A percentile compares a stretch with the other conserved stretches of the same genome.
Evolutionary conservation across 495 filamentous ascomycete genomes (phyloP).

Genomic region (Tuber indicum): DNA sequence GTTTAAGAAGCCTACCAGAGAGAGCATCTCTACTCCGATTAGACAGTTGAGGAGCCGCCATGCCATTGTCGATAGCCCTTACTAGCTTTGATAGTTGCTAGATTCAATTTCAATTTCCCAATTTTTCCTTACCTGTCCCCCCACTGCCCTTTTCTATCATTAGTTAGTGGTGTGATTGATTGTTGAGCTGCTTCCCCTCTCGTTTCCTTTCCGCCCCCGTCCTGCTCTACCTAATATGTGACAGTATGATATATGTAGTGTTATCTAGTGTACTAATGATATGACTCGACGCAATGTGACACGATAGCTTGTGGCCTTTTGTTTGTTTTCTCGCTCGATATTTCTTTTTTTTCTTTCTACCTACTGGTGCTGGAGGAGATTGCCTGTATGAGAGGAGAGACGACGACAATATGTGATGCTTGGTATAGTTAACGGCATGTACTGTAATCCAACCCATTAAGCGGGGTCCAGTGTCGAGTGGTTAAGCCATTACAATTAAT

Average conservation of each 20-base stretch:
- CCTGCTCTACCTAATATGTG: neutral
- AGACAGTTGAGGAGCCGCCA: slow-evolving; percentile 34
- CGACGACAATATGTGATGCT: neutral
- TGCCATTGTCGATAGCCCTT: slow-evolving; percentile 38
- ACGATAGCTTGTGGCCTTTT: neutral
- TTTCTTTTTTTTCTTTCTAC: neutral
- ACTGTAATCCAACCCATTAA: neutral
- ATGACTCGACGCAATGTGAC: neutral
- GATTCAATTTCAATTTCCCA: neutral
- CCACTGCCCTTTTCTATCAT: neutral
- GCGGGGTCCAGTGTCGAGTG: neutral
- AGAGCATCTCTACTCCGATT: slow-evolving; percentile 70
- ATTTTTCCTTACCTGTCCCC: neutral
- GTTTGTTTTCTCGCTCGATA: neutral
- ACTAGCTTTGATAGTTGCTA: slow-evolving; percentile 13
- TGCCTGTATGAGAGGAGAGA: neutral
- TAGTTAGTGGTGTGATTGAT: neutral
- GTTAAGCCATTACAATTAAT: neutral
- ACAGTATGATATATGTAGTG: neutral
- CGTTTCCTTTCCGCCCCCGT: neutral
- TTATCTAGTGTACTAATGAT: neutral
- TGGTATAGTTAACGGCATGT: neutral
- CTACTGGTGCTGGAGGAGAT: neutral
- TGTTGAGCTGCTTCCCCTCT: neutral
- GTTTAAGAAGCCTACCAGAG: slow-evolving; percentile 80